Evolutionary conservation across 2,329 filamentous ascomycete genomes (phyloP).

Genomic region (Aureobasidium sp.): DNA sequence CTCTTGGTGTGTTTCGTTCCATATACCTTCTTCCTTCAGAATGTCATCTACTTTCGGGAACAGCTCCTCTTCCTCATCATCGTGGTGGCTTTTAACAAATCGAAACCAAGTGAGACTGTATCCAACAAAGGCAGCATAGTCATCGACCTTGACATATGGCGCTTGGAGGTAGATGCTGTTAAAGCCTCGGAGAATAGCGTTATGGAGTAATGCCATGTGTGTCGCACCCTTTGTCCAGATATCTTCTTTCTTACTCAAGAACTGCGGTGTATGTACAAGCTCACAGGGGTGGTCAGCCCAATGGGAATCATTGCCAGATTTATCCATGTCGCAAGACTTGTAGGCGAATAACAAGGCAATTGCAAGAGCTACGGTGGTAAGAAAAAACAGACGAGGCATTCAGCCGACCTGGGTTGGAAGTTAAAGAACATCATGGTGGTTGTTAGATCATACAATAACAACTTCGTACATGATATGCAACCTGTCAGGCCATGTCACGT

Average conservation of each 20-base stretch:
- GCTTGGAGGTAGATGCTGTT: slow-evolving; percentile 37
- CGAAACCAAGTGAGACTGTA: slow-evolving; percentile 9
- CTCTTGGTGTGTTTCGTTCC: slow-evolving; percentile 5
- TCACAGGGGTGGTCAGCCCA: slow-evolving; percentile 7
- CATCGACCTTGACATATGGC: slow-evolving; percentile 23
- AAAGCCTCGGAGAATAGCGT: slow-evolving; percentile 34
- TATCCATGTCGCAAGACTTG: not conserved
- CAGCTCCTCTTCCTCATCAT: slow-evolving; percentile 10
- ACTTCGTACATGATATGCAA: not conserved
- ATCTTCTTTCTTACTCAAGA: not conserved
- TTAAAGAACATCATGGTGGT: not conserved
- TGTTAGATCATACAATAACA: not conserved
- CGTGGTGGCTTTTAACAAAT: slow-evolving; percentile 8
- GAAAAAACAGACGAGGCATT: not conserved
- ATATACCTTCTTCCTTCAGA: slow-evolving; percentile 2
- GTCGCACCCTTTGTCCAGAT: slow-evolving; percentile 22
- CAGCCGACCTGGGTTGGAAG: not conserved
- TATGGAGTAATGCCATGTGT: slow-evolving; percentile 36
- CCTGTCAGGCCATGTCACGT: slow-evolving; percentile 6
- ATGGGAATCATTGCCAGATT: not conserved
- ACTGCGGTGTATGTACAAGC: not conserved
- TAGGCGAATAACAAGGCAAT: not conserved
- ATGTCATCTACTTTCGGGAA: slow-evolving; percentile 10
- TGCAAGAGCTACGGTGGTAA: not conserved
- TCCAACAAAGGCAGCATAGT: not conserved